Conservation (phyloP, 192 early-diverging fungal species). For the Backusella luteola region DNA sequence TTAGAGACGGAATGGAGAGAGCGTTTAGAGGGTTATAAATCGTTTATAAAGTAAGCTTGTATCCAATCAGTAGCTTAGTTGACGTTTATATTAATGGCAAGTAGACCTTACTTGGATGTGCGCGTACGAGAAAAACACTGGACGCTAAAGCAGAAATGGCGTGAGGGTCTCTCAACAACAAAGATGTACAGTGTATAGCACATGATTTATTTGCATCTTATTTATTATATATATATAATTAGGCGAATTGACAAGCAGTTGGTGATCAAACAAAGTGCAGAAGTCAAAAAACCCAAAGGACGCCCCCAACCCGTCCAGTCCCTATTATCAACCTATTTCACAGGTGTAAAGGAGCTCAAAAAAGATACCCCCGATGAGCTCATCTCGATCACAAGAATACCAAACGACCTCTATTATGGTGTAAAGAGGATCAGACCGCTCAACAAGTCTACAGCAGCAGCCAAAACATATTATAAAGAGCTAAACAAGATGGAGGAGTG, state of each 20-base stretch:
- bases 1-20: conserved; percentile 29
- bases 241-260: conserved; percentile 1
- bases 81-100: neutral
- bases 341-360: conserved; percentile 35
- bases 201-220: neutral
- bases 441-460: neutral
- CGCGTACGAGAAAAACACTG: conserved; percentile 17
- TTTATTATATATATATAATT: neutral
- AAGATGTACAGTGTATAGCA: conserved; percentile 14
- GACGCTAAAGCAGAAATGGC: conserved; percentile 28
- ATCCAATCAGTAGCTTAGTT: neutral
- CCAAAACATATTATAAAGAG: conserved; percentile 22
- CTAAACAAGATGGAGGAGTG: conserved; percentile 29
- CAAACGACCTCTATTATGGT: conserved; percentile 37
- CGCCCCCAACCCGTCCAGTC: conserved; percentile 5
- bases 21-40: conserved; percentile 17
- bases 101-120: conserved; percentile 21
- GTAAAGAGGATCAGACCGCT: conserved; percentile 32
- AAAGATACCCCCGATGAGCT: conserved; percentile 40
- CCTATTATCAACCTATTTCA: conserved; percentile 37
- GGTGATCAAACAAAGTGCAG: neutral
- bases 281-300: neutral
- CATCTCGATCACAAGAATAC: conserved; percentile 19
- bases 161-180: conserved; percentile 27
- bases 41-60: conserved; percentile 26